Evolutionary conservation across 2,329 filamentous ascomycete species (phyloP), one percentile per base, ranked within the genome.

Genomic region (Cladosporium sp.): DNA sequence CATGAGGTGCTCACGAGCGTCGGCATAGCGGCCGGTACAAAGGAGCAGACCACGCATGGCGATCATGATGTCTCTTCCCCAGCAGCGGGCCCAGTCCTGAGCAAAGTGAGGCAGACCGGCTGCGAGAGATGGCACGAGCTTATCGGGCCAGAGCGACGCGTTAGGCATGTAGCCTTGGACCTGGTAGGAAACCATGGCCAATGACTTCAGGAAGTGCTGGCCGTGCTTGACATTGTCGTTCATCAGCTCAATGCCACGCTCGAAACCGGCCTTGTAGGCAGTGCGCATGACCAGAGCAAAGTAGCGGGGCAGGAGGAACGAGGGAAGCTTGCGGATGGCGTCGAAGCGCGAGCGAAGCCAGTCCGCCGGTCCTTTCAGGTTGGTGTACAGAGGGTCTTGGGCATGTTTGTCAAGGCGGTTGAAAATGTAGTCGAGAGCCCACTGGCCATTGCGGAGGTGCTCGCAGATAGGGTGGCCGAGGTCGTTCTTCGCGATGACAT

Each of bases 41-140:
- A 98, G 81, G 60, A 88, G 89, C n/a, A 98, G 77, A 41, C 93
- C 93, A 46, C 93, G 86, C 38, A 95, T 81, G 11, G 93, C 93
- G 58, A 98, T 98, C 69, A 96, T 97, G 10, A 96, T 89, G 68
- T 98, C 93, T 52, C 93, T 85, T 7, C 95, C 93, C 93, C 93
- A 98, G 70, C 92, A 96, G 62, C 93, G 82, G 46, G 92, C 91
- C 91, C 93, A 98, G 62, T 90, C 86, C 8, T 88, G 86, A 0
- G 93, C 82, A 66, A 98, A 98, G 70, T 98, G 93, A 34, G 93
- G 93, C 43, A 98, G 74, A 13, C 93, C 93, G 32, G 93, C 93
- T 14, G 93, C 92, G 61, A 98, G 78, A 45, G 87, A 92, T 1
- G 92, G 89, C 0, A 95, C 90, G 16, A 81, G 75, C 68, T 89